These are phyloP conservation scores for Rhizopus sp. DNA, from an alignment of 371 early-diverging fungal species.

Conservation along the genomic window DNA sequence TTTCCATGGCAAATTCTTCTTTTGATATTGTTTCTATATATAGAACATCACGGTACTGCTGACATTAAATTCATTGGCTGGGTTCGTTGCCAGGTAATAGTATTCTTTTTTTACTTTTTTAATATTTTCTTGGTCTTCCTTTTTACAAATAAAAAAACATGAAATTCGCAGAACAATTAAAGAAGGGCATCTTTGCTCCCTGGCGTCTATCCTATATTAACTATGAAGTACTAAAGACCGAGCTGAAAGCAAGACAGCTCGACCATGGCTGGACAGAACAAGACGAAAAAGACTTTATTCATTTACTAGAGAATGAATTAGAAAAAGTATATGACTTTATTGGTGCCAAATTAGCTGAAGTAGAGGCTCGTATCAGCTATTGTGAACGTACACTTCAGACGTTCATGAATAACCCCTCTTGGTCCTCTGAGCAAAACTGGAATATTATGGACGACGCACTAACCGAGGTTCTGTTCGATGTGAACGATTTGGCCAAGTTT, in stretches of 20 bases:
- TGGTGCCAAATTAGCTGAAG: slow-evolving; percentile 74
- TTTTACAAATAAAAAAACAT: slow-evolving; percentile 36
- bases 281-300: slow-evolving; percentile 81
- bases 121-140: not conserved
- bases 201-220: slow-evolving; percentile 82
- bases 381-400: slow-evolving; percentile 49
- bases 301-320: slow-evolving; percentile 81
- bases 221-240: slow-evolving; percentile 78
- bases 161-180: slow-evolving; percentile 82
- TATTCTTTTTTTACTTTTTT: slow-evolving; percentile 5
- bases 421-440: slow-evolving; percentile 55
- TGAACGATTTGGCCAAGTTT: slow-evolving; percentile 87
- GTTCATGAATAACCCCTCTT: slow-evolving; percentile 19
- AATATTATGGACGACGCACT: slow-evolving; percentile 35
- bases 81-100: slow-evolving; percentile 2
- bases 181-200: slow-evolving; percentile 63
- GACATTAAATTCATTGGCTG: not conserved
- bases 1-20: too few species aligned
- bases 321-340: slow-evolving; percentile 67
- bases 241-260: slow-evolving; percentile 61
- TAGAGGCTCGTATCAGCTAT: slow-evolving; percentile 76
- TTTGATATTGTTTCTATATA: too few species aligned
- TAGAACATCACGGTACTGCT: too few species aligned
- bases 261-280: slow-evolving; percentile 53
- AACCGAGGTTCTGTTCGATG: slow-evolving; percentile 56